Base-by-base conservation (phyloP, 1,139 yeast species). In the Kurtzmaniella quercitrusa region DNA sequence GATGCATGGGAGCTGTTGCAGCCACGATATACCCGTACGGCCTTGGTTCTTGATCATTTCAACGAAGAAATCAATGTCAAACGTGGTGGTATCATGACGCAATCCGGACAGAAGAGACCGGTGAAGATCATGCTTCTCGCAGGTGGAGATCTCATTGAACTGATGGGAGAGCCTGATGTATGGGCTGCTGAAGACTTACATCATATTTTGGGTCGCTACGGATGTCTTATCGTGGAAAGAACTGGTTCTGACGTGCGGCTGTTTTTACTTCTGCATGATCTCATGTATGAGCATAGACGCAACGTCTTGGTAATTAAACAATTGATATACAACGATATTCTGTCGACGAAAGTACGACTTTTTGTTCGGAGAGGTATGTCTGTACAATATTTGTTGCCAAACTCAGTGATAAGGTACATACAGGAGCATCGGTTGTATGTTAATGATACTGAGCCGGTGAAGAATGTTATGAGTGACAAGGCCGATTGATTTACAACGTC, bases 161-260 rank as follows among this genome's bases (percentile, higher is more conserved):
- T 95, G 41, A 93, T 94, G 98, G 98, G 98, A n/a, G 98, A 93
- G 63, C 98, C 98, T 25, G 94, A 91, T 58, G 98, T 93, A 33
- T 93, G 99, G 99, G 96, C 95, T 1, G 98, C 91, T 60, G 85
- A 79, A 47, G 99, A 93, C 64, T 73, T 93, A 56, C 96, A 91
- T 59, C 98, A 93, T 63, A 94, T 93, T 43, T 73, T 93, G 51
- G 98, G 98, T 25, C 82, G 87, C 50, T 93, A 93, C 62, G 98
- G 99, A 2, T 93, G 98, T 65, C 70, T 93, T 51, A 93, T 94
- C 45, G 96, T 93, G 17, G 99, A 93, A 70, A 76, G 99, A 56
- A 91, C 98, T 0, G 98, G 98, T 5, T 77, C 94, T 9, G 99
- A 93, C 64, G 98, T 94, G 39, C 78, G 98, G 59, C 82, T 91